These are phyloP conservation scores for Psilocybe cyanescens DNA, from an alignment of 768 basidiomycete species.

Conservation along the genomic window DNA sequence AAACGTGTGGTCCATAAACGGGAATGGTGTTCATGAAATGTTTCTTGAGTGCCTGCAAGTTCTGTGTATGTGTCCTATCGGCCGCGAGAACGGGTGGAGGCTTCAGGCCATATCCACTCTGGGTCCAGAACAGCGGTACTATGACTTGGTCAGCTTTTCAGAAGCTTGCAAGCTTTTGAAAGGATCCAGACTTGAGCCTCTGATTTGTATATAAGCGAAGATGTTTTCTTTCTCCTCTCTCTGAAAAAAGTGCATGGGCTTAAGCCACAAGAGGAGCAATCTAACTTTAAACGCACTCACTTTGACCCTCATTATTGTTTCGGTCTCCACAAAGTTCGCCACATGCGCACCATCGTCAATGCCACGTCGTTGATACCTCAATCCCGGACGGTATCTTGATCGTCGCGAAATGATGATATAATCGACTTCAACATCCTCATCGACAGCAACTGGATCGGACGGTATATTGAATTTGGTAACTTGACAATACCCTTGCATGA, in stretches of 20 bases:
- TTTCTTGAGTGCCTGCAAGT: conserved; percentile 67
- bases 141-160: conserved; percentile 15
- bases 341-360: conserved; percentile 93
- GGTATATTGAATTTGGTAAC: conserved; percentile 69
- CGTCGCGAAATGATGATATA: conserved; percentile 86
- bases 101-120: conserved; percentile 84
- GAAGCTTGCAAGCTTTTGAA: neutral
- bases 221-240: conserved; percentile 76
- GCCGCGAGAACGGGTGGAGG: conserved; percentile 80
- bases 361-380: conserved; percentile 93
- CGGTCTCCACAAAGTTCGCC: conserved; percentile 96
- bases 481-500: conserved; percentile 95
- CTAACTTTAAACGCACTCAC: conserved; percentile 40
- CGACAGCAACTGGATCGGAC: conserved; percentile 44
- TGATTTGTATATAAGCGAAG: conserved; percentile 88
- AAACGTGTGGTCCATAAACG: conserved; percentile 81
- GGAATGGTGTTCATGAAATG: conserved; percentile 73
- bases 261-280: neutral
- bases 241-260: conserved; percentile 38
- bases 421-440: conserved; percentile 60
- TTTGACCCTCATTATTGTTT: conserved; percentile 84
- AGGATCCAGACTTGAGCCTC: conserved; percentile 78
- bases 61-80: conserved; percentile 75
- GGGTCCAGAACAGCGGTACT: conserved; percentile 96
- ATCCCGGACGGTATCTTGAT: conserved; percentile 86